phyloP scores from a whole-genome alignment of 176 grass and related monocot species.

The Phyllostachys edulis region DNA sequence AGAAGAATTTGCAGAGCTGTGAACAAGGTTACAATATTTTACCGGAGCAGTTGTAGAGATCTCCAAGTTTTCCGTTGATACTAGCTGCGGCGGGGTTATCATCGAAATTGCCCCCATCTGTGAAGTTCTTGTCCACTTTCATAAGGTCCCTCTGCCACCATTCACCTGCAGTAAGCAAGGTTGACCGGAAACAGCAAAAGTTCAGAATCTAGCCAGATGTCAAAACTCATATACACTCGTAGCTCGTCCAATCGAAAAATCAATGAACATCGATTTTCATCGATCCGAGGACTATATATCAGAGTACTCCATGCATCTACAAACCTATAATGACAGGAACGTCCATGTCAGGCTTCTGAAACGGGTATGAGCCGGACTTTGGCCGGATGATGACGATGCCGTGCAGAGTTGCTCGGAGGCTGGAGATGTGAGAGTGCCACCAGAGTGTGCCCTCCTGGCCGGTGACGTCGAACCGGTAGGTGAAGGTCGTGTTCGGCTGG shows the following conservation, averaged over 20 bases:
- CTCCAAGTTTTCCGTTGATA: constrained; percentile 16
- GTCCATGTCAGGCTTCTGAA: neutral
- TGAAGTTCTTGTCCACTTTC: neutral
- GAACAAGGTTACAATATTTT: neutral
- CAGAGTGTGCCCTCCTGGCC: constrained; percentile 17
- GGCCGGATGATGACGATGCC: neutral
- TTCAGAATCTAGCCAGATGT: neutral
- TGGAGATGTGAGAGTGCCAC: constrained; percentile 10
- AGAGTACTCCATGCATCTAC: neutral
- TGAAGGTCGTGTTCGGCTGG: neutral
- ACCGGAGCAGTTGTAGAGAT: constrained; percentile 25
- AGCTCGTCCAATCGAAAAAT: no score
- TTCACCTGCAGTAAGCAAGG: neutral
- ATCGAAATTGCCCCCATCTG: neutral
- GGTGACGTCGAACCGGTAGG: neutral
- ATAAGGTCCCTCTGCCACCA: neutral
- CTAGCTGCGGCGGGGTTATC: neutral
- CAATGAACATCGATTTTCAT: neutral
- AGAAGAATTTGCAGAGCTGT: neutral
- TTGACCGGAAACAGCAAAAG: neutral
- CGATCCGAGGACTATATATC: neutral
- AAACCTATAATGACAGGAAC: neutral
- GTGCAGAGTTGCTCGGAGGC: neutral
- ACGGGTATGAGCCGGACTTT: neutral
- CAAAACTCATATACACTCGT: no score